Base-by-base conservation (phyloP, 257 asterid genomes). In the Hygrophila difformis region DNA sequence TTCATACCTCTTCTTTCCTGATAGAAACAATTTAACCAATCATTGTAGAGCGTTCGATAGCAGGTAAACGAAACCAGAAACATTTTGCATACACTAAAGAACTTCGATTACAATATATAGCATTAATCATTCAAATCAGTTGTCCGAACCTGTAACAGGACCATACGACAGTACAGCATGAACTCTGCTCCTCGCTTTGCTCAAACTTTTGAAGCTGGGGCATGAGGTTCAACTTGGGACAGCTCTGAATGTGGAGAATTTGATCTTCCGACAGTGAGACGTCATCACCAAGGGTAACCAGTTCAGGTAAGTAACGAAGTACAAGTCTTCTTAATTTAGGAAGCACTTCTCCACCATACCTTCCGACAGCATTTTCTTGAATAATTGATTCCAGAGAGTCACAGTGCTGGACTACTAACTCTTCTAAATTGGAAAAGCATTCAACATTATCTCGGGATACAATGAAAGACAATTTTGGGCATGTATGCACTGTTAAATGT, bases 391-490 rank as follows among this genome's bases (percentile, higher is more conserved):
- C 12, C 45, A 64, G 45, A 28, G 40, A 12, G 15, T 39, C 47
- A 8, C 70, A 64, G 15, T 53, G 49, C 49, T 57, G 56, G 10
- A 64, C 40, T 0, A 57, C 51, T 11, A 64, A 45, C 15, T 42
- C 51, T 44, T 63, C 70, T 2, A 63, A 34, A 34, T 44, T 57
- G 3, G 11, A 16, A 18, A 63, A 60, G 14, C 45, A 24, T 16
- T 4, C 13, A 18, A 57, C n/a, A n/a, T n/a, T n/a, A n/a, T n/a
- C n/a, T n/a, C n/a, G n/a, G n/a, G n/a, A n/a, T n/a, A n/a, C n/a
- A n/a, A n/a, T n/a, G n/a, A n/a, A n/a, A n/a, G n/a, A n/a, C n/a
- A n/a, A n/a, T n/a, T n/a, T n/a, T n/a, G n/a, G n/a, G 18, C 65
- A 59, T 5, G 43, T 59, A 12, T 46, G 4, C 5, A 59, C 29